These are phyloP conservation scores for Pseudozyma sp. DNA, from an alignment of 1,284 basidiomycete genomes.

Conservation along the genomic window DNA sequence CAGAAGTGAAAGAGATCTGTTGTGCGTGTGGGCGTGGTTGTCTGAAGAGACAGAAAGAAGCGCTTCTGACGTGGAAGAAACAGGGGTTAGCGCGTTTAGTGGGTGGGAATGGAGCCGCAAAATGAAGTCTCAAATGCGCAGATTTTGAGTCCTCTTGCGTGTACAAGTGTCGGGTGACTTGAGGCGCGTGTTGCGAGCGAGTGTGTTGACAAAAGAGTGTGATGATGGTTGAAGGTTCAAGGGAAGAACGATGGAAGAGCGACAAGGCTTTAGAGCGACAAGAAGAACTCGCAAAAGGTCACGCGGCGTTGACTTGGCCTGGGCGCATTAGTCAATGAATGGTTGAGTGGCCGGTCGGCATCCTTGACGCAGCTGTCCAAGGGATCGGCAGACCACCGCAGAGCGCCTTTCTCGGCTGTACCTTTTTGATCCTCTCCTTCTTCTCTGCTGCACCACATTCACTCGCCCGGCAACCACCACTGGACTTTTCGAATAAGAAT, in stretches of 20 bases:
- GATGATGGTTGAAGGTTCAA: not conserved
- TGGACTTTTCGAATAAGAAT: no score
- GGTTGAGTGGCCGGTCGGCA: constrained; percentile 1
- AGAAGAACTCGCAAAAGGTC: constrained; percentile 6
- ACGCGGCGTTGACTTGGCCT: constrained; percentile 7
- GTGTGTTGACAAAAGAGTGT: not conserved
- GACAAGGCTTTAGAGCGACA: constrained; percentile 1
- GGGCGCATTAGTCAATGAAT: not conserved
- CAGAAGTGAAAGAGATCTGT: not conserved
- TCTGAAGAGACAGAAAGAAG: not conserved
- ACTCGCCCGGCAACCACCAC: constrained; percentile 14
- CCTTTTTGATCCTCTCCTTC: constrained; percentile 11
- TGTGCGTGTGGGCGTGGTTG: not conserved
- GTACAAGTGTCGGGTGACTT: not conserved
- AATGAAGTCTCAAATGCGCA: constrained; percentile 1
- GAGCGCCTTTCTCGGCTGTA: constrained; percentile 18
- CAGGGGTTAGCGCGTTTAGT: not conserved
- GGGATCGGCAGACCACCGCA: not conserved
- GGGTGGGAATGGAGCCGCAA: not conserved
- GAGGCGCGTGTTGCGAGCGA: not conserved
- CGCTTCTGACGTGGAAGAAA: constrained; percentile 31
- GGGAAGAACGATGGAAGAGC: not conserved
- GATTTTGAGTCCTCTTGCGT: not conserved
- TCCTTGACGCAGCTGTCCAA: not conserved
- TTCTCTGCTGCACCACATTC: not conserved